A percentile compares a stretch with the other conserved stretches of the same genome.
Evolutionary conservation across 345 rosid species (phyloP).

Genomic region (Populus davidiana): DNA sequence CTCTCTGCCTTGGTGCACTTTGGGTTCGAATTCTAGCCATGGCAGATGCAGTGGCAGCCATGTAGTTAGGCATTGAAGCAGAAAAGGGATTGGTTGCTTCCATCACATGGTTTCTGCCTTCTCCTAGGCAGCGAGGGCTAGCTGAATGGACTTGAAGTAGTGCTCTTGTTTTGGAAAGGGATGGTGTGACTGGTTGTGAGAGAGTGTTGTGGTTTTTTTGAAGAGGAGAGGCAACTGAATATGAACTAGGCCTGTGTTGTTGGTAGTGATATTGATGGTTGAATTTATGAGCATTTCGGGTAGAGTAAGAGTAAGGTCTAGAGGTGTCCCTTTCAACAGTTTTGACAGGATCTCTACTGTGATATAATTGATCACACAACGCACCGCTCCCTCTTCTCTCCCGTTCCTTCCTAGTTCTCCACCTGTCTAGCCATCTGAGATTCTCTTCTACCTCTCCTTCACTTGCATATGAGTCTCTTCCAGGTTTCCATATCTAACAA

Average conservation of each 20-base stretch:
- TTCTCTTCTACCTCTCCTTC: slow-evolving; percentile 44
- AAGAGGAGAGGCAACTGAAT: slow-evolving; percentile 23
- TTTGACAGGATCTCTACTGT: slow-evolving; percentile 3
- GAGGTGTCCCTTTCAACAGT: slow-evolving; percentile 21
- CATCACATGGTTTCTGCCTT: not conserved
- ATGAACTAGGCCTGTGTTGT: slow-evolving; percentile 24
- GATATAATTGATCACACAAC: not conserved
- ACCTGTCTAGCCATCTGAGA: slow-evolving; percentile 32
- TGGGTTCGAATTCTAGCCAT: slow-evolving; percentile 16
- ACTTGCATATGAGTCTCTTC: slow-evolving; percentile 41
- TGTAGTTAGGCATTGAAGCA: slow-evolving; percentile 17
- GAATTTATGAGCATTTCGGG: not conserved
- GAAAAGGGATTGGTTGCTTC: not conserved
- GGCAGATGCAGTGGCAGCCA: slow-evolving; percentile 22
- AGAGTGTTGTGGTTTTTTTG: slow-evolving; percentile 10
- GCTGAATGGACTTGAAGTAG: slow-evolving; percentile 29
- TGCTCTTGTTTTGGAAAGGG: slow-evolving; percentile 25
- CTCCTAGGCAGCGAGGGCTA: slow-evolving; percentile 7
- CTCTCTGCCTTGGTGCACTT: slow-evolving; percentile 23
- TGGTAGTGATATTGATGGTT: not conserved
- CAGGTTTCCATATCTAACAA: slow-evolving; percentile 46
- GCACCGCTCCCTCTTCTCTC: slow-evolving; percentile 19
- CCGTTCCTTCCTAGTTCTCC: slow-evolving; percentile 30
- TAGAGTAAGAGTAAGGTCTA: slow-evolving; percentile 7
- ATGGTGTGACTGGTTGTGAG: slow-evolving; percentile 12